Evolutionary conservation across 106 monocot genomes (phyloP).

Genomic region (Phalaenopsis aphrodite): DNA sequence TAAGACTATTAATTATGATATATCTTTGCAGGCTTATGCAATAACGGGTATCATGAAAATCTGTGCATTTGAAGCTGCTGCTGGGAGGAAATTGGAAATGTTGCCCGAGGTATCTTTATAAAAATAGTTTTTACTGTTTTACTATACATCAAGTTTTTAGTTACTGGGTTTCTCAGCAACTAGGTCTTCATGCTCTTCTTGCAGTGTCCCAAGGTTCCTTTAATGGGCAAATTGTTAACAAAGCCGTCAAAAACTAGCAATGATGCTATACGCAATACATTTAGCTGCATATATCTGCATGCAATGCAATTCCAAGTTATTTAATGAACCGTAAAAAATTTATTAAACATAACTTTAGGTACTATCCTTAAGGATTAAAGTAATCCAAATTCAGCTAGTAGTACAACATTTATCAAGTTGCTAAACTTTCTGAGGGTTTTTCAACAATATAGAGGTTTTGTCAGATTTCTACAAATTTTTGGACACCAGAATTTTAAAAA

Average conservation of each 20-base stretch:
- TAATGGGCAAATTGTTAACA: neutral
- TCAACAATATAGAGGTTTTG: neutral
- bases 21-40: slow-evolving; percentile 64
- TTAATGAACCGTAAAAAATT: neutral
- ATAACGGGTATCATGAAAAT: slow-evolving; percentile 90
- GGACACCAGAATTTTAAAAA: neutral
- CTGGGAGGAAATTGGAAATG: slow-evolving; percentile 83
- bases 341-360: neutral
- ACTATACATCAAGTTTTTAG: neutral
- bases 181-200: neutral
- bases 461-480: neutral
- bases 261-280: neutral
- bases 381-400: neutral
- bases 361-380: neutral
- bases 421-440: neutral
- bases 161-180: neutral
- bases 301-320: neutral
- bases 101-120: slow-evolving; percentile 64
- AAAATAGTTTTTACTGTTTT: neutral
- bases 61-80: slow-evolving; percentile 72
- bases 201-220: neutral
- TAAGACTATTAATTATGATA: neutral
- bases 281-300: neutral
- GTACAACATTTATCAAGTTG: neutral
- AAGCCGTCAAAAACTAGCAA: neutral